Percentiles rank a stretch among this genome's conserved stretches.
Evolutionary conservation across 306 rosid species (phyloP).

Genomic region (Sphenostylis stenocarpa): DNA sequence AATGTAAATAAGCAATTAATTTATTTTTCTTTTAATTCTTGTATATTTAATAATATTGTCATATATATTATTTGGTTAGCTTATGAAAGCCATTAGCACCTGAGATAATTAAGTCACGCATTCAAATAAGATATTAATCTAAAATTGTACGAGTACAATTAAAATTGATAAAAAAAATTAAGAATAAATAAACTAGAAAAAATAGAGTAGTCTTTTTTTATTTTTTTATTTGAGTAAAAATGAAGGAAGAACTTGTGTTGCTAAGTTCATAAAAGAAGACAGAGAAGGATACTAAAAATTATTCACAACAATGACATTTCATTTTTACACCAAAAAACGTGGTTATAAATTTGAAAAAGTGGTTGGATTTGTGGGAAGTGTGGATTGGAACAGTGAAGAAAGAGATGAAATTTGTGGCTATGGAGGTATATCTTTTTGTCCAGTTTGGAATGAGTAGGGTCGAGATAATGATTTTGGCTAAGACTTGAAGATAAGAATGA

Average conservation of each 20-base stretch:
- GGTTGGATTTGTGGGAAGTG: not conserved
- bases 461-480: constrained; percentile 43
- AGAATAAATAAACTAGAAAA: not conserved
- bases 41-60: too few species aligned
- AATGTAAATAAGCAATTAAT: not conserved
- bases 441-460: constrained; percentile 19
- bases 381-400: not conserved
- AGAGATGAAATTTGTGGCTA: not conserved
- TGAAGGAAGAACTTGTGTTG: constrained; percentile 1
- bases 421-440: constrained; percentile 16
- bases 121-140: not conserved
- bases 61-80: too few species aligned
- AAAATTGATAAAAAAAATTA: not conserved
- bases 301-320: not conserved
- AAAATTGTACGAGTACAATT: not conserved
- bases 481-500: constrained; percentile 40
- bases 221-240: constrained; percentile 4
- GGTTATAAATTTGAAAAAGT: not conserved
- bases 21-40: not conserved
- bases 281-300: not conserved
- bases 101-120: not conserved
- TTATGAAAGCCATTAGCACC: too few species aligned
- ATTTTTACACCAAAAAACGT: not conserved
- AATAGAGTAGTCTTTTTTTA: not conserved
- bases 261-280: not conserved